Base-by-base conservation (phyloP, 1,139 yeast genomes). In the Yamadazyma diddensiae region DNA sequence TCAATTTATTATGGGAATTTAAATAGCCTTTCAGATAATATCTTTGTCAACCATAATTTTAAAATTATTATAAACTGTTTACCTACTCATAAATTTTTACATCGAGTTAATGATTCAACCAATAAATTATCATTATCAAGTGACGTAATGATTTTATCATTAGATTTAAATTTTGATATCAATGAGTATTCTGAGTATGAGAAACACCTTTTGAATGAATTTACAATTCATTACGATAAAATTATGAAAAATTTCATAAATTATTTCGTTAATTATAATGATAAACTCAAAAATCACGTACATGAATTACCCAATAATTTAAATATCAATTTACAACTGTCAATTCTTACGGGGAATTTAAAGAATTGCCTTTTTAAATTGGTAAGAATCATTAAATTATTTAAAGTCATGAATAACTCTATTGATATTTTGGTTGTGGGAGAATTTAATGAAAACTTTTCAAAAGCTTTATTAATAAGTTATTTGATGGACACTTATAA, bases 401-500 rank as follows among this genome's bases (percentile, higher is more conserved):
- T 67, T 36, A 60, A 52, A 36, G 47, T 53, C 25, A 56, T 67
- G 31, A 65, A 68, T 39, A 42, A 47, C 18, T 45, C 53, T n/a
- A 55, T 61, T 26, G 62, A 62, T 34, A 54, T 65, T n/a, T 49
- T 66, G 34, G 45, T 68, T 28, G 52, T 66, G n/a, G 57, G 69
- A 3, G 64, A 59, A 16, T 46, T 46, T 21, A 52, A 67, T n/a
- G 65, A 59, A 24, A 50, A 52, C 26, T 56, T 62, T 3, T 55
- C 67, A 24, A 62, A 68, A 2, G 63, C 65, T 5, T 48, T 68
- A 36, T 46, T 61, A 12, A 55, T 64, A 22, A 59, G 69, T 24
- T 65, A 63, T 36, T 51, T 68, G 39, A 69, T 68, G 73, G 73
- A 69, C 46, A 52, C 51, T 31, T 68, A 68, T 44, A 57, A 57